Conservation (phyloP, 2,329 filamentous ascomycete species). For the Aspergillus melleus region DNA sequence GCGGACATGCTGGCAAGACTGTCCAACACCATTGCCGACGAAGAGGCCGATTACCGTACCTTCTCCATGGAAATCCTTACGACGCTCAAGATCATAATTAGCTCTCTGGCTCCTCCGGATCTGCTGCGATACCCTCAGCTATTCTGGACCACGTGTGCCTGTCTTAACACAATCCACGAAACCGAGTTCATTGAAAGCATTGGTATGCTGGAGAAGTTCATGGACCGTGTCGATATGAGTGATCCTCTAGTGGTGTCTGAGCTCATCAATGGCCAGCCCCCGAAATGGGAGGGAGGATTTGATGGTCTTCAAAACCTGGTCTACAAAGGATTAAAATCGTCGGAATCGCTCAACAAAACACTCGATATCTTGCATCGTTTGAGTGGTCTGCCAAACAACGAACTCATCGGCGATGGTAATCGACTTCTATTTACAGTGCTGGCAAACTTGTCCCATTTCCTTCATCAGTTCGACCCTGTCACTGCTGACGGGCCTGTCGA, state of each 20-base stretch:
- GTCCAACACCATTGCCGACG: conserved; percentile 95
- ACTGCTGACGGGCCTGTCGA: conserved; percentile 40
- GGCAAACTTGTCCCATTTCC: conserved; percentile 85
- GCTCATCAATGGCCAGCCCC: conserved; percentile 75
- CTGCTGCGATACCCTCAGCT: conserved; percentile 89
- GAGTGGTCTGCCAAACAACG: conserved; percentile 73
- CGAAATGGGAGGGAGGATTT: conserved; percentile 85
- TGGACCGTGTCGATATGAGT: conserved; percentile 79
- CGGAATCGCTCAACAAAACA: conserved; percentile 74
- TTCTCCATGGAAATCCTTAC: conserved; percentile 98
- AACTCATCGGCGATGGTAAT: conserved; percentile 77
- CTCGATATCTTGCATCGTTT: conserved; percentile 76
- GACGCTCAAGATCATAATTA: conserved; percentile 87
- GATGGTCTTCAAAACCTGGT: conserved; percentile 82
- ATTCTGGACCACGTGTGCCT: conserved; percentile 97
- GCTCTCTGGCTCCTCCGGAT: conserved; percentile 75
- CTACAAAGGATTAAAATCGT: conserved; percentile 90
- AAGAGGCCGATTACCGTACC: conserved; percentile 89
- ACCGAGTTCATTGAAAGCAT: conserved; percentile 89
- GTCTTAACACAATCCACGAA: conserved; percentile 94
- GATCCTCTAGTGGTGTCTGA: conserved; percentile 67
- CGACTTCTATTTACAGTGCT: conserved; percentile 82
- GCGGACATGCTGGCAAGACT: conserved; percentile 94
- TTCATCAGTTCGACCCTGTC: conserved; percentile 71
- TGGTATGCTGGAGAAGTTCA: conserved; percentile 83